Base-by-base conservation (phyloP, 208 protist genomes). In the Trypanosoma cruzi region DNA sequence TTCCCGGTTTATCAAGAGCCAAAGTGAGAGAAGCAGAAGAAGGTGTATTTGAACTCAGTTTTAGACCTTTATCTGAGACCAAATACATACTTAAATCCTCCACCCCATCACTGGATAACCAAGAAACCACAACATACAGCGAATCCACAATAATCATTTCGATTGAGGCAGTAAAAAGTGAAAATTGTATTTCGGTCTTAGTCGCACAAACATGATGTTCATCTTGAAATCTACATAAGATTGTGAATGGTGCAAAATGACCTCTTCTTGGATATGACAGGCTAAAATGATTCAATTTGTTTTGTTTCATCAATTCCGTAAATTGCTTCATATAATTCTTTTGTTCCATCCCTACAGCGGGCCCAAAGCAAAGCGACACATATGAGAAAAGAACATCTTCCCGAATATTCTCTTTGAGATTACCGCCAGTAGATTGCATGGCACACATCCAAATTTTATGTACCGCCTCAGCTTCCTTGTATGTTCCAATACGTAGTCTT, bases 1-100 rank as follows among this genome's bases (percentile, higher is more conserved):
- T 68, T 20, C 85, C 85, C 7, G 74, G 63, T n/a, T 75, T 60
- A 37, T 71, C 53, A 40, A 90, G 61, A 20, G 71, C 46, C 48
- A 78, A 59, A 31, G 26, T 20, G 7, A 60, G 7, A 50, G 7
- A 66, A 56, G 61, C n/a, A 50, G 2, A 52, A 66, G 20, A 40
- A 14, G 64, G 20, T 26, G 1, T 28, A 53, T 68, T 29, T 16
- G 62, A 42, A 34, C 28, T 58, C 14, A 76, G 8, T 26, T 61
- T 32, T 29, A 65, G 18, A 52, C 16, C 16, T 28, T 64, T 32
- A 34, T 64, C 40, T 8, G 42, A 46, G 14, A 62, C 32, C 1
- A 31, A 50, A 44, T 66, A 36, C 4, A 20, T 64, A 44, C 29
- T 64, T 0, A 16, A 52, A 49, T 11, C 42, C 32, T 57, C 36